Conservation (phyloP, 805 yeast genomes). For the Schwanniomyces vanrijiae region DNA sequence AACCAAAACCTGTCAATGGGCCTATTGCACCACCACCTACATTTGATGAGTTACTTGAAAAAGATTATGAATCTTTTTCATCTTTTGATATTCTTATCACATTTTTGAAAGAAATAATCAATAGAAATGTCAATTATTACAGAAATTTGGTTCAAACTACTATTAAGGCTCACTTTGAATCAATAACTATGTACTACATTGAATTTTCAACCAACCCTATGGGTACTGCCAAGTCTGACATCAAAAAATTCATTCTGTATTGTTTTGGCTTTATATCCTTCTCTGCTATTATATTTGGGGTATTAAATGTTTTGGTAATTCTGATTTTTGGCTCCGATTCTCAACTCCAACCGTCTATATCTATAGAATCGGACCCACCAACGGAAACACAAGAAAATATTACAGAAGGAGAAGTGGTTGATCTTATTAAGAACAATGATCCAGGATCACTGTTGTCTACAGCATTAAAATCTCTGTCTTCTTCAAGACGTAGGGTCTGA, state of each 20-base stretch:
- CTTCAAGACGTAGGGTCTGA: background rate
- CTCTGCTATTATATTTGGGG: conserved; percentile 44
- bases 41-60: conserved; percentile 33
- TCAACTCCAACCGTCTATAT: background rate
- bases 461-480: background rate
- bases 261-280: conserved; percentile 40
- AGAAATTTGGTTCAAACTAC: background rate
- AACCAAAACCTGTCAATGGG: conserved; percentile 41
- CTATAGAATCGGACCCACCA: background rate
- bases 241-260: conserved; percentile 51
- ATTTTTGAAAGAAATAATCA: background rate
- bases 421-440: background rate
- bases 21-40: conserved; percentile 46
- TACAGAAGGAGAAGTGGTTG: background rate
- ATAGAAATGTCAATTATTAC: background rate
- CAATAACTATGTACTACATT: conserved; percentile 30
- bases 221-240: conserved; percentile 42
- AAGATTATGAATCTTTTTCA: conserved; percentile 6
- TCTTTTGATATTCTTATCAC: background rate
- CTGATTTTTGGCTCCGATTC: background rate
- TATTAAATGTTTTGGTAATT: conserved; percentile 34
- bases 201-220: conserved; percentile 48
- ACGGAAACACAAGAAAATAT: background rate
- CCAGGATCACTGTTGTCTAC: background rate
- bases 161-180: background rate